Percentiles rank a stretch among this genome's conserved stretches.
Conservation (phyloP, 139 green algal species). For the Eudorina sp. region DNA sequence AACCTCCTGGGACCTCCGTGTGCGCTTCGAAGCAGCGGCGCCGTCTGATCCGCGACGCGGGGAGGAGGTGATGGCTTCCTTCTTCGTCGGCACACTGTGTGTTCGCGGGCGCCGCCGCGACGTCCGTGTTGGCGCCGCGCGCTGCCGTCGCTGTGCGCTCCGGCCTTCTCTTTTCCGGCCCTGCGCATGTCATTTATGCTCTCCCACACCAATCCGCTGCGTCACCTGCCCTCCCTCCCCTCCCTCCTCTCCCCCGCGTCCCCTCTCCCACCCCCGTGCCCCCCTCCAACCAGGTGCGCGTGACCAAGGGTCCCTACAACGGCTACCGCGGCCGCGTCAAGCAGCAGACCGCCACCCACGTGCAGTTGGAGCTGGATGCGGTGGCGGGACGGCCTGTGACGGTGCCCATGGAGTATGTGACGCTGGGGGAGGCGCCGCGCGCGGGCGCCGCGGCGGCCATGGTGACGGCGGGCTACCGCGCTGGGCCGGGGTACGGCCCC, state of each 20-base stretch:
- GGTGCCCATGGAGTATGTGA: slow-evolving; percentile 68
- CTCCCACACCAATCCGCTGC: not conserved
- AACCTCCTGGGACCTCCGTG: no score
- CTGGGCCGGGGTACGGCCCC: not conserved
- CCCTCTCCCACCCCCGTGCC: not conserved
- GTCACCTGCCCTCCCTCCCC: not conserved
- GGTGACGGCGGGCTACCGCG: slow-evolving; percentile 5
- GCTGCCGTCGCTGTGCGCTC: no score
- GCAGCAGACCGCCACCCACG: slow-evolving; percentile 84
- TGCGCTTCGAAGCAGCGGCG: no score
- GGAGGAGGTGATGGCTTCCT: no score
- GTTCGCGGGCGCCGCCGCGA: no score
- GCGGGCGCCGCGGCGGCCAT: not conserved
- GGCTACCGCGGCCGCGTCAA: slow-evolving; percentile 89
- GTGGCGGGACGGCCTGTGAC: slow-evolving; percentile 85
- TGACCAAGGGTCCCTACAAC: slow-evolving; percentile 76
- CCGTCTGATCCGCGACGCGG: no score
- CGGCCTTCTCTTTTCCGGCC: no score
- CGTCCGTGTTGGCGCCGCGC: no score
- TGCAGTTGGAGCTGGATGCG: slow-evolving; percentile 92
- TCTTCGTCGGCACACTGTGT: no score
- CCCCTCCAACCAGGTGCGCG: slow-evolving; percentile 34
- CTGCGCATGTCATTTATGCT: no score
- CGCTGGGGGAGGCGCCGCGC: slow-evolving; percentile 11
- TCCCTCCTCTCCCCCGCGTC: not conserved